These are phyloP conservation scores for Kwoniella pini DNA, from an alignment of 768 basidiomycete genomes.

Conservation along the genomic window DNA sequence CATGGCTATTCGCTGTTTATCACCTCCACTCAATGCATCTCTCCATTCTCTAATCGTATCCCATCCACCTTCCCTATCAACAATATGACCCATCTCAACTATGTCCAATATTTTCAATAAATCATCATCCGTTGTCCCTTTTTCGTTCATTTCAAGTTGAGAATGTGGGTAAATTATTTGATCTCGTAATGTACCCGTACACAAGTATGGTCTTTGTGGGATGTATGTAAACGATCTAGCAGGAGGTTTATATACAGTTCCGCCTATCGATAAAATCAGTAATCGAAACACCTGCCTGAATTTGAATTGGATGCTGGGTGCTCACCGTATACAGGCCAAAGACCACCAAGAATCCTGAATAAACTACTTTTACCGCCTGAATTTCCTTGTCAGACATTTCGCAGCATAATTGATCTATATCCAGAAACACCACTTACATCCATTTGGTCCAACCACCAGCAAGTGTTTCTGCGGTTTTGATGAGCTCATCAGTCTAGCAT, in stretches of 20 bases:
- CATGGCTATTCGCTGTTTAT: conserved; percentile 97
- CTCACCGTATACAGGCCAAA: conserved; percentile 84
- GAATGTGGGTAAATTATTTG: conserved; percentile 96
- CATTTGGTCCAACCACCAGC: conserved; percentile 92
- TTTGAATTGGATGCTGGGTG: conserved; percentile 25
- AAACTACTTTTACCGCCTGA: conserved; percentile 66
- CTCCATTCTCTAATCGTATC: conserved; percentile 86
- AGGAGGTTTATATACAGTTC: conserved; percentile 83
- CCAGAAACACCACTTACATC: no score
- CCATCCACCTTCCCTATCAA: conserved; percentile 97
- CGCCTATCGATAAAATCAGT: conserved; percentile 55
- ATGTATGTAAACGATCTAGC: conserved; percentile 89
- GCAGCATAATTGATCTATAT: no score
- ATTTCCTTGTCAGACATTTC: no score
- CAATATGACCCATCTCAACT: conserved; percentile 81
- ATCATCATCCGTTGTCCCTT: conserved; percentile 72
- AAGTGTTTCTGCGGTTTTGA: conserved; percentile 70
- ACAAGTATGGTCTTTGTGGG: conserved; percentile 94
- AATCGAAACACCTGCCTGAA: no score
- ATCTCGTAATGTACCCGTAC: conserved; percentile 87
- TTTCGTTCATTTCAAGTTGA: conserved; percentile 74
- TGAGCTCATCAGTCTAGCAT: conserved; percentile 13
- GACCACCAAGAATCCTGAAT: conserved; percentile 91
- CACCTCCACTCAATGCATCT: conserved; percentile 88
- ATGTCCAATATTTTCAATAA: conserved; percentile 69